Conservation (phyloP, 2,329 filamentous ascomycete genomes). For the Escovopsis sp. region DNA sequence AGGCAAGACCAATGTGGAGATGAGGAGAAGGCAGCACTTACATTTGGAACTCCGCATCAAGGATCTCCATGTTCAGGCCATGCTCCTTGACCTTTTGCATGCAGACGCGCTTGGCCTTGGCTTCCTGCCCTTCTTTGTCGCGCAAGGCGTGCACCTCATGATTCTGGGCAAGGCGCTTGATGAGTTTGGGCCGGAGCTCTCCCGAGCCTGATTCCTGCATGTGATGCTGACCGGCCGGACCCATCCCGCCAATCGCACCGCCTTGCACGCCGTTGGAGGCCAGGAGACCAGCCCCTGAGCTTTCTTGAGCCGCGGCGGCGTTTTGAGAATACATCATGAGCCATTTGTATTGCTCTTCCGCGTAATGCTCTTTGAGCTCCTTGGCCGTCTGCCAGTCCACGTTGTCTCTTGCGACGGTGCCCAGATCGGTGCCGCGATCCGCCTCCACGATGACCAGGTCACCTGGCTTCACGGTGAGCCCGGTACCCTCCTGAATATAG, state of each 20-base stretch:
- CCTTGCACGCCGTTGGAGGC: conserved; percentile 48
- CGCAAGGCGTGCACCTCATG: conserved; percentile 81
- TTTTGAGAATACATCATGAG: conserved; percentile 95
- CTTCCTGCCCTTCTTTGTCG: conserved; percentile 95
- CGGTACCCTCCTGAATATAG: conserved; percentile 91
- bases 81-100: conserved; percentile 95
- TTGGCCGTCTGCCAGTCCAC: conserved; percentile 80
- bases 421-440: conserved; percentile 87
- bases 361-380: conserved; percentile 77
- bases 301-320: conserved; percentile 46
- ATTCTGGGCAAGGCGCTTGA: conserved; percentile 82
- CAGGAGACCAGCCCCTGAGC: conserved; percentile 45
- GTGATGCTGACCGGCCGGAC: conserved; percentile 56
- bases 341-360: conserved; percentile 94
- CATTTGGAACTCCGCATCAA: conserved; percentile 98
- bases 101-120: conserved; percentile 90
- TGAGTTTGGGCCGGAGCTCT: conserved; percentile 88
- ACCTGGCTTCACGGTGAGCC: conserved; percentile 74
- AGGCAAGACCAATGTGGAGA: too few relatives aligned
- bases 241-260: conserved; percentile 65
- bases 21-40: too few relatives aligned
- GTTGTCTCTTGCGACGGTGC: conserved; percentile 78
- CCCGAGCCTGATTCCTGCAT: conserved; percentile 53
- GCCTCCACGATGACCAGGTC: conserved; percentile 96
- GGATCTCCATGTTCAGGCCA: conserved; percentile 91